Conservation (phyloP, 1,284 basidiomycete genomes). For the Cryptococcus depauperatus region DNA sequence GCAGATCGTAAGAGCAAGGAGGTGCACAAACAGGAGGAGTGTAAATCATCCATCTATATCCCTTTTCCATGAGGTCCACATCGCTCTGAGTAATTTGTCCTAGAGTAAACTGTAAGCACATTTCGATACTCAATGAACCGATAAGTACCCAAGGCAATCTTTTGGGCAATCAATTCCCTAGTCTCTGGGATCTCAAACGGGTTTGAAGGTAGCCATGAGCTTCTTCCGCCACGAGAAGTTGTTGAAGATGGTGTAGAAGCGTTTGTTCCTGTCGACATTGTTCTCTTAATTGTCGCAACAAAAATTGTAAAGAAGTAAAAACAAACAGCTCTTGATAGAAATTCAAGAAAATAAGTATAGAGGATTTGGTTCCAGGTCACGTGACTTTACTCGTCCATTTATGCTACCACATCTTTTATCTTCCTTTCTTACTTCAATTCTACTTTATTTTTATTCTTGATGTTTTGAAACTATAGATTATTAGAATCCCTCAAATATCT, state of each 20-base stretch:
- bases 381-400: no score
- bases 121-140: not conserved
- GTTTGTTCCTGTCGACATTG: not conserved
- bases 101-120: not conserved
- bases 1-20: not conserved
- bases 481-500: no score
- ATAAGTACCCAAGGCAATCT: conserved; percentile 12
- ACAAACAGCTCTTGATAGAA: not conserved
- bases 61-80: conserved; percentile 15
- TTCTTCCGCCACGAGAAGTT: not conserved
- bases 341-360: no score
- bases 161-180: conserved; percentile 9
- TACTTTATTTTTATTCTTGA: not conserved
- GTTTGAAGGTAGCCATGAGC: conserved; percentile 12
- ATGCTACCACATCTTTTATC: conserved; percentile 2
- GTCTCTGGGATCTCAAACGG: conserved; percentile 17
- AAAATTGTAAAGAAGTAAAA: not conserved
- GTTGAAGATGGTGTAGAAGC: not conserved
- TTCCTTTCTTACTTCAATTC: no score
- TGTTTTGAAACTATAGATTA: no score
- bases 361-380: no score
- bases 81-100: conserved; percentile 15
- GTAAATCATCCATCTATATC: conserved; percentile 18
- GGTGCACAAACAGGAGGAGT: conserved; percentile 11
- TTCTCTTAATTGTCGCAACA: not conserved